These are phyloP conservation scores for Coprinopsis marcescibilis DNA, from an alignment of 768 basidiomycete genomes.

Conservation along the genomic window DNA sequence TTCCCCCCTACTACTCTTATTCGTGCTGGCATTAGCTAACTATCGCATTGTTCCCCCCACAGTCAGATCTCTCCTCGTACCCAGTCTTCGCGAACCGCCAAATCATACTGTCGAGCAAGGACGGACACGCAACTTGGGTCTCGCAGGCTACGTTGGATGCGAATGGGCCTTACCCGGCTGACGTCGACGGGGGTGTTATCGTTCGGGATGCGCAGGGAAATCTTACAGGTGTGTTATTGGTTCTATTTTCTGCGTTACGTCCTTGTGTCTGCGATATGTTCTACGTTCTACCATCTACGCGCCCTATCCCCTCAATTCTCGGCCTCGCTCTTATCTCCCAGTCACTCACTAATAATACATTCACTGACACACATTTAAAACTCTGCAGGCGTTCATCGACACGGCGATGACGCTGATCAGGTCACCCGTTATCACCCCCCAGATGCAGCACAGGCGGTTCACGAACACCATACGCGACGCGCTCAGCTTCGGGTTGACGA, in stretches of 20 bases:
- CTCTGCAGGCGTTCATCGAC: conserved; percentile 64
- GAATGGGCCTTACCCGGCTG: conserved; percentile 58
- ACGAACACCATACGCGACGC: conserved; percentile 60
- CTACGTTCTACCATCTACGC: not conserved
- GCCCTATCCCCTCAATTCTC: not conserved
- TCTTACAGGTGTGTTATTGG: conserved; percentile 64
- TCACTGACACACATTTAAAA: too few relatives aligned
- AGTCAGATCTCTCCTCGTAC: conserved; percentile 73
- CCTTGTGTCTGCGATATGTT: too few relatives aligned
- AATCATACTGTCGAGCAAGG: conserved; percentile 77
- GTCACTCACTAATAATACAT: conserved; percentile 1
- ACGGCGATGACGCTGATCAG: conserved; percentile 76
- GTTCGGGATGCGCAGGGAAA: conserved; percentile 60
- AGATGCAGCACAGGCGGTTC: conserved; percentile 56
- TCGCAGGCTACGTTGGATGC: conserved; percentile 51
- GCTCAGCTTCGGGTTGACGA: conserved; percentile 65
- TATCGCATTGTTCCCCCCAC: too few relatives aligned
- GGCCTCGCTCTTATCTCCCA: not conserved
- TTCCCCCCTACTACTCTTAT: not conserved
- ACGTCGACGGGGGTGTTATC: conserved; percentile 82
- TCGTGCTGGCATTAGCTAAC: too few relatives aligned
- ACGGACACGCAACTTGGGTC: conserved; percentile 87
- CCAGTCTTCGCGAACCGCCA: conserved; percentile 65
- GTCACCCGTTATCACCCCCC: conserved; percentile 57
- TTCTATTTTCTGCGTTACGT: not conserved